phyloP scores from a whole-genome alignment of 2,329 filamentous ascomycete species.

The Trichoderma koningii region DNA sequence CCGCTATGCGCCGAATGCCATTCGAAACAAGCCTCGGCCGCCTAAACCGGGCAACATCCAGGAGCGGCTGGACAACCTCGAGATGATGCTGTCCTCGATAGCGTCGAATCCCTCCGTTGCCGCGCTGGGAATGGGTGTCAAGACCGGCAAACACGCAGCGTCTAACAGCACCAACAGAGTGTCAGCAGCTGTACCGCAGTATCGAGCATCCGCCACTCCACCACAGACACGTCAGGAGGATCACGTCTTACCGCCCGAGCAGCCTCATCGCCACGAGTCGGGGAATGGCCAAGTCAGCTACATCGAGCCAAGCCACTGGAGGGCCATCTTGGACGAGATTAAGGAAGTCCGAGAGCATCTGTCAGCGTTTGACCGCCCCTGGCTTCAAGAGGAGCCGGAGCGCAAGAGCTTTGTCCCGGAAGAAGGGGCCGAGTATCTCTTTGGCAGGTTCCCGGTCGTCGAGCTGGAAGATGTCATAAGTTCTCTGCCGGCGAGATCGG shows the following conservation, averaged over 20 bases:
- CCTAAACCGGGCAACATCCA: conserved; percentile 2
- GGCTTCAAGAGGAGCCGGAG: not conserved
- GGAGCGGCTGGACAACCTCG: conserved; percentile 17
- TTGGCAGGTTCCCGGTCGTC: not conserved
- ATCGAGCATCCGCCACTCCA: not conserved
- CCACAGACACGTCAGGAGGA: not conserved
- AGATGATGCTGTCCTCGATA: conserved; percentile 6
- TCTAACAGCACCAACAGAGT: not conserved
- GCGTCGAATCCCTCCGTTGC: not conserved
- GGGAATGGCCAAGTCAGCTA: conserved; percentile 11
- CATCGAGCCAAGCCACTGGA: conserved; percentile 15
- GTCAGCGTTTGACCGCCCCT: not conserved
- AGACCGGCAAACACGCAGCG: not conserved
- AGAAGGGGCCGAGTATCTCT: not conserved
- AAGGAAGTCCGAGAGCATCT: conserved; percentile 19
- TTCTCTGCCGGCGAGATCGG: not conserved
- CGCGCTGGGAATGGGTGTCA: not conserved
- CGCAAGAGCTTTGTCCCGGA: not conserved
- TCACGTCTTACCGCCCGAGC: not conserved
- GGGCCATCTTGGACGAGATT: conserved; percentile 12
- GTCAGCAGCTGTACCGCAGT: not conserved
- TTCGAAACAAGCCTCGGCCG: conserved; percentile 9
- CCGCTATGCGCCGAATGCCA: conserved; percentile 20
- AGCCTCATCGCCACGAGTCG: conserved; percentile 12
- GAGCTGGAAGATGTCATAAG: not conserved